Conservation (phyloP, 495 filamentous ascomycete species). For the Xylaria castorea region DNA sequence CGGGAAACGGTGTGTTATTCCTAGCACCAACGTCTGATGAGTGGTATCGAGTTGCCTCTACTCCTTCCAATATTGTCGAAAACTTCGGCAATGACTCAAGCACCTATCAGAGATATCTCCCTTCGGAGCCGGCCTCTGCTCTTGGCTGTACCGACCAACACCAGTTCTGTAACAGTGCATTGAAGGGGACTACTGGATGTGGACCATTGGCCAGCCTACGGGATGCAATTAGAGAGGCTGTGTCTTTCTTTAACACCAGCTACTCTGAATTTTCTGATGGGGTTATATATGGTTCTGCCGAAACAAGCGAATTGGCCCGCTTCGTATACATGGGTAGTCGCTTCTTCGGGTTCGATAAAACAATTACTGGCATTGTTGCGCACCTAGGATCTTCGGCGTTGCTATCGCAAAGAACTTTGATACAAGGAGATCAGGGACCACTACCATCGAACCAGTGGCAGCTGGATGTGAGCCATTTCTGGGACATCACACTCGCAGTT, state of each 20-base stretch:
- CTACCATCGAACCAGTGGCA: constrained; percentile 30
- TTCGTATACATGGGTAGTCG: not conserved
- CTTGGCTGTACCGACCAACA: not conserved
- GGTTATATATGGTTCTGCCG: not conserved
- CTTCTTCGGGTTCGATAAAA: not conserved
- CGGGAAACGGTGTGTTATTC: constrained; percentile 2
- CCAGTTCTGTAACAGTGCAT: not conserved
- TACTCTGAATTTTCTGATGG: not conserved
- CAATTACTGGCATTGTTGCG: not conserved
- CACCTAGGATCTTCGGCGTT: not conserved
- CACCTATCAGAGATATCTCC: not conserved
- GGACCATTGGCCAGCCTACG: not conserved
- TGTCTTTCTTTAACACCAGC: not conserved
- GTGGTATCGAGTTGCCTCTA: constrained; percentile 4
- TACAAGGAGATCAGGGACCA: not conserved
- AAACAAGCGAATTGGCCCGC: not conserved
- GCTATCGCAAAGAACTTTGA: not conserved
- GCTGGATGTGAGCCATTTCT: constrained; percentile 24
- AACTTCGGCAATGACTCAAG: not conserved
- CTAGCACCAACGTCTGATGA: not conserved
- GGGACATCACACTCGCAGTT: not conserved
- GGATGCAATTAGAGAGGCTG: not conserved
- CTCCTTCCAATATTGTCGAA: not conserved
- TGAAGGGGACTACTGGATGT: not conserved
- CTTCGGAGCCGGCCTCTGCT: constrained; percentile 5